Conservation (phyloP, 768 basidiomycete species). For the Suillus fuscotomentosus region DNA sequence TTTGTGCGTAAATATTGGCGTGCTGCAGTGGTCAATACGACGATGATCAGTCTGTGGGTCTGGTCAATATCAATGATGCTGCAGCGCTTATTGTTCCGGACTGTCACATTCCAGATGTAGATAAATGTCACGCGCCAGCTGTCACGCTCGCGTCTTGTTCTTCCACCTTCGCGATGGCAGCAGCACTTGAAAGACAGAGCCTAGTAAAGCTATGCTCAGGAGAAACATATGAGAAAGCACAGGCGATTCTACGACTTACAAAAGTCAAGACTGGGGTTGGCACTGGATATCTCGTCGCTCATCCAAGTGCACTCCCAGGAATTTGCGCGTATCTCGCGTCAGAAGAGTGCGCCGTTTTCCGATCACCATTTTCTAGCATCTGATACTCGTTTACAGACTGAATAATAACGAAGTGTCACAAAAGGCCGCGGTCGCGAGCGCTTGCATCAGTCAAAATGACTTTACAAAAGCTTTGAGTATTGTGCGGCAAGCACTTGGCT, state of each 20-base stretch:
- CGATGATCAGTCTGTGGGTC: no score
- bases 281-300: constrained; percentile 25
- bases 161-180: constrained; percentile 13
- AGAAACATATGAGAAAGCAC: constrained; percentile 24
- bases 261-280: constrained; percentile 26
- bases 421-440: constrained; percentile 21
- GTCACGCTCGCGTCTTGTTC: constrained; percentile 3
- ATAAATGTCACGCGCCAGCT: background rate
- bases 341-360: constrained; percentile 23
- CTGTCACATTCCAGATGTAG: no score
- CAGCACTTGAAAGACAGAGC: constrained; percentile 12
- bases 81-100: no score
- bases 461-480: constrained; percentile 24
- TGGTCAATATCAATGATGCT: no score
- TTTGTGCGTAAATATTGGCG: no score
- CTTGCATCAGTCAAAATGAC: constrained; percentile 20
- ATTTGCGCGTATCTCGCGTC: constrained; percentile 33
- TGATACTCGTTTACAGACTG: constrained; percentile 11
- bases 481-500: constrained; percentile 17
- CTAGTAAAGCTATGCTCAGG: constrained; percentile 17
- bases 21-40: no score
- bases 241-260: constrained; percentile 21
- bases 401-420: constrained; percentile 29
- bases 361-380: background rate
- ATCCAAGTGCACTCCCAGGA: constrained; percentile 22